Conservation (phyloP, 495 filamentous ascomycete species). For the Talaromyces wortmannii region DNA sequence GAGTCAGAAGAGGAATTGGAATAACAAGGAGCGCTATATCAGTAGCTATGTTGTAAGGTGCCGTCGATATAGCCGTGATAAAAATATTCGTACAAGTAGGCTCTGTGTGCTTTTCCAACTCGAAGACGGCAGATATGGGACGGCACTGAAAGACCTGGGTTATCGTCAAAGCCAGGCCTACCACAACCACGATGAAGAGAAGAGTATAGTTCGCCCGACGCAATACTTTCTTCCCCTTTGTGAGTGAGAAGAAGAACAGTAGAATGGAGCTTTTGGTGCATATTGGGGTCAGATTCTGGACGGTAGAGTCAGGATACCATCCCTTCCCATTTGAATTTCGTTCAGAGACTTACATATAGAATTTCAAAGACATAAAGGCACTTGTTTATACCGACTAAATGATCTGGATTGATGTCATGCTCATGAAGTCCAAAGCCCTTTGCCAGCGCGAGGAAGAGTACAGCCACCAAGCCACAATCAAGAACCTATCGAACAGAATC, state of each 20-base stretch:
- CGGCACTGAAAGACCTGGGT: slow-evolving; percentile 70
- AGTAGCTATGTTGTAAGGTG: slow-evolving; percentile 62
- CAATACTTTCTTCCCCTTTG: slow-evolving; percentile 56
- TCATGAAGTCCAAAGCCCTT: not conserved
- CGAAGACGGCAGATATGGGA: slow-evolving; percentile 50
- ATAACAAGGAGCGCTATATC: slow-evolving; percentile 63
- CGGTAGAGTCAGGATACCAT: not conserved
- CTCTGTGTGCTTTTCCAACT: slow-evolving; percentile 21
- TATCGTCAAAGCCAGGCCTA: slow-evolving; percentile 60
- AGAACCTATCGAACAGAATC: not conserved
- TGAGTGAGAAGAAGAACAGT: slow-evolving; percentile 62
- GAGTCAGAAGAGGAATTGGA: slow-evolving; percentile 66
- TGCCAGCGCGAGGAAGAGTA: not conserved
- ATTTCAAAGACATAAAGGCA: not conserved
- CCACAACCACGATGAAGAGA: slow-evolving; percentile 54
- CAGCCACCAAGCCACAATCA: not conserved
- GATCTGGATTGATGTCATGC: not conserved
- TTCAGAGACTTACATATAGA: not conserved
- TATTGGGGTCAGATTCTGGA: not conserved
- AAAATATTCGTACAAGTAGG: slow-evolving; percentile 54
- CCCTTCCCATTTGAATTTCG: not conserved
- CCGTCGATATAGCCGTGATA: slow-evolving; percentile 59
- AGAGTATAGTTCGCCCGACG: slow-evolving; percentile 50
- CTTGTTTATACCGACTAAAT: not conserved
- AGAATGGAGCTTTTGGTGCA: slow-evolving; percentile 64